Conservation (phyloP, 2,329 filamentous ascomycete species). For the Aspergillus spinulosporus region DNA sequence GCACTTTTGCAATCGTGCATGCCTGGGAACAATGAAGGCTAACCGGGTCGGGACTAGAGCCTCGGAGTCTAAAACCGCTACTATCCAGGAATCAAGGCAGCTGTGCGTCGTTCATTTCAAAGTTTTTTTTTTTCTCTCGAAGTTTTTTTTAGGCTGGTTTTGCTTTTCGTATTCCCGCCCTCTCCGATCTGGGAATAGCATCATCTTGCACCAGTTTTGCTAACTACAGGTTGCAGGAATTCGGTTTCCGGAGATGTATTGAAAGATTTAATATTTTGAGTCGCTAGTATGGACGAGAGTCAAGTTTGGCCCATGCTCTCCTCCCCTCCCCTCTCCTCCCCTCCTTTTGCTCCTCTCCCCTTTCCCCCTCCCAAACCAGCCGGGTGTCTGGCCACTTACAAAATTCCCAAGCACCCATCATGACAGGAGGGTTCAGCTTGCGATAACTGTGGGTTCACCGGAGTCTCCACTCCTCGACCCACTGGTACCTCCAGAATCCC, state of each 20-base stretch:
- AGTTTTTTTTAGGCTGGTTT: neutral
- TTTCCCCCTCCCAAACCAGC: neutral
- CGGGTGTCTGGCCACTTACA: slow-evolving; percentile 1
- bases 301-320: too few relatives aligned
- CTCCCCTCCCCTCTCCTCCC: neutral
- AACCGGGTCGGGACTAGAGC: slow-evolving; percentile 15
- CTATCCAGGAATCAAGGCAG: slow-evolving; percentile 12
- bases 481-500: neutral
- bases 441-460: slow-evolving; percentile 12
- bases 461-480: slow-evolving; percentile 13
- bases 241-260: neutral
- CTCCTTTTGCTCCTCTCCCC: neutral
- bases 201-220: slow-evolving; percentile 2
- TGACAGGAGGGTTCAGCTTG: slow-evolving; percentile 11
- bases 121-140: slow-evolving; percentile 3
- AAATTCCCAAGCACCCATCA: slow-evolving; percentile 5
- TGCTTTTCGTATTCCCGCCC: slow-evolving; percentile 5
- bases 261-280: too few relatives aligned
- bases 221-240: neutral
- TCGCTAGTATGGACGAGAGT: too few relatives aligned
- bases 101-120: slow-evolving; percentile 10
- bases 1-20: slow-evolving; percentile 5
- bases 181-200: slow-evolving; percentile 8
- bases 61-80: slow-evolving; percentile 4
- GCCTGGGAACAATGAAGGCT: slow-evolving; percentile 18